Evolutionary conservation across 1,284 basidiomycete genomes (phyloP), one percentile per base, ranked within the genome.

Genomic region (Apiotrichum laibachii): DNA sequence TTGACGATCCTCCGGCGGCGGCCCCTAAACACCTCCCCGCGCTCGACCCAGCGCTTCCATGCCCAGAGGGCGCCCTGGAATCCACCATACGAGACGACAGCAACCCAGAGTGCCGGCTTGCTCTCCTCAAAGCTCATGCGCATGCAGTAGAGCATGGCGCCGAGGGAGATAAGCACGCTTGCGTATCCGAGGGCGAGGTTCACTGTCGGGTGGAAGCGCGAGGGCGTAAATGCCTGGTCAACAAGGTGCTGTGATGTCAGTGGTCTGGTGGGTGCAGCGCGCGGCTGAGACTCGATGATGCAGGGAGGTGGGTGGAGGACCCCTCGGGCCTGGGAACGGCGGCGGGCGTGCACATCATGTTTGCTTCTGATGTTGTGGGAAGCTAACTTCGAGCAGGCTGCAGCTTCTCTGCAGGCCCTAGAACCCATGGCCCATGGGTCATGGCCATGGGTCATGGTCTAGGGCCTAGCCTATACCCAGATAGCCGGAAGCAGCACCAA

Each of bases 41-140:
- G 64, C 58, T 77, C 75, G 5, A 74, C 69, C 73, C 73, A 77
- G 50, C 68, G 64, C 62, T 77, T 77, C 73, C 73, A 77, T 12
- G 61, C 70, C 73, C 73, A 77, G 39, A 77, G 60, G 3, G 62
- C 62, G 6, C 57, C 59, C 60, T 77, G 75, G 43, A 77, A 61
- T 1, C 63, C 56, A 31, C 63, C 66, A 63, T 75, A 77, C 11
- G 65, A 67, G 57, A 87, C 83, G 64, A 94, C 83, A 7, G 90
- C 91, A 22, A 83, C 82, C 83, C 86, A 88, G 26, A 92, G 85
- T 40, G 85, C 85, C 13, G 85, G 84, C 77, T 93, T 93, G 61
- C 88, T 85, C 72, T 87, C 83, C 74, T 93, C 89, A 73, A 93
- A 95, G n/a, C 88, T 85, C 57, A 88, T 81, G 70, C 87, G 86